Evolutionary conservation across 176 grass and related monocot genomes (phyloP).

Genomic region (Typha latifolia): DNA sequence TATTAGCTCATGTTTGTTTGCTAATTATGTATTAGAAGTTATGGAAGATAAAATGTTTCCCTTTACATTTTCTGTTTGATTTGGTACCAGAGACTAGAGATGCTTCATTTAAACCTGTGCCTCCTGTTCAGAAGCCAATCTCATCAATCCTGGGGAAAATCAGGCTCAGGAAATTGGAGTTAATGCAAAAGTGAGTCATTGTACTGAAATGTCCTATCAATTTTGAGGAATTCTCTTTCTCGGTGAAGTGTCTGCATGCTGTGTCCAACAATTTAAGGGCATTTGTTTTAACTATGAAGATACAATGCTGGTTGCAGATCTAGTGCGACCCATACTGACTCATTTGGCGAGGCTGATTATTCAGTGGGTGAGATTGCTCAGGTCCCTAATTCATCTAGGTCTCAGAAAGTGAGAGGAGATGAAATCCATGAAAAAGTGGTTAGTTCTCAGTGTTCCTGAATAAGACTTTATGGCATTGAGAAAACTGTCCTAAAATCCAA

Average conservation of each 20-base stretch:
- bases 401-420: not conserved
- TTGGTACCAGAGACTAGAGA: constrained; percentile 47
- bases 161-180: constrained; percentile 63
- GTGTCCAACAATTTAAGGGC: not conserved
- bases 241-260: not conserved
- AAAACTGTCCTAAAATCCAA: not conserved
- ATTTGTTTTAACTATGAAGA: not conserved
- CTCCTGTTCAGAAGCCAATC: constrained; percentile 72
- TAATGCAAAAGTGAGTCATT: constrained; percentile 49
- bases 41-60: not conserved
- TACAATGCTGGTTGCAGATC: not conserved
- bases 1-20: not conserved
- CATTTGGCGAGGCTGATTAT: not conserved
- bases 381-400: not conserved
- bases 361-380: not conserved
- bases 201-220: constrained; percentile 1
- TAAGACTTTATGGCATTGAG: not conserved
- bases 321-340: not conserved
- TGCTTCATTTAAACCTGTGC: constrained; percentile 55
- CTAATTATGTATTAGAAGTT: not conserved
- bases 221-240: not conserved
- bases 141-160: constrained; percentile 95
- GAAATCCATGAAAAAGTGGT: not conserved
- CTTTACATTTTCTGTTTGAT: not conserved
- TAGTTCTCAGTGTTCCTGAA: not conserved